Conservation (phyloP, 2,329 filamentous ascomycete genomes). For the Ceratocystis colombiana region DNA sequence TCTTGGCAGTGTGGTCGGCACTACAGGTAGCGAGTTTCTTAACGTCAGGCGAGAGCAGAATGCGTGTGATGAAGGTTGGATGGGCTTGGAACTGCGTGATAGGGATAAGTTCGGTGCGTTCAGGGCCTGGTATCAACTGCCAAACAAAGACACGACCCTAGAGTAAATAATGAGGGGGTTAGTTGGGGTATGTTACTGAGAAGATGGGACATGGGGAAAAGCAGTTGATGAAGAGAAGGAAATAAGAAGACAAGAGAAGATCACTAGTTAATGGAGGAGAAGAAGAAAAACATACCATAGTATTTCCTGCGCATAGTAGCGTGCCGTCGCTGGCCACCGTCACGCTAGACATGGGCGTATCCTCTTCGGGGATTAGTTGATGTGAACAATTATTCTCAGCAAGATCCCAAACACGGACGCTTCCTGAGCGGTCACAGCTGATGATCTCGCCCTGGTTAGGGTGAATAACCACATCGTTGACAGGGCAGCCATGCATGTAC, state of each 20-base stretch:
- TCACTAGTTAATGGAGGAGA: too few species aligned
- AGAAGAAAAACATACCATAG: slow-evolving; percentile 48
- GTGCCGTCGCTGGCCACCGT: slow-evolving; percentile 92
- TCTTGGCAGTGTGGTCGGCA: slow-evolving; percentile 86
- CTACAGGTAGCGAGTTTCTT: slow-evolving; percentile 90
- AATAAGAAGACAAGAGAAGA: background rate
- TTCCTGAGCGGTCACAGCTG: slow-evolving; percentile 85
- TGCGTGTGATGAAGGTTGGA: slow-evolving; percentile 83
- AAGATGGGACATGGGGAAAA: background rate
- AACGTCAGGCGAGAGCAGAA: slow-evolving; percentile 84
- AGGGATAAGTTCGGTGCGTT: slow-evolving; percentile 73
- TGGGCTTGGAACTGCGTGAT: slow-evolving; percentile 85
- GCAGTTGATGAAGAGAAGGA: background rate
- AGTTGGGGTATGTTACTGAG: background rate
- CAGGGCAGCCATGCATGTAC: slow-evolving; percentile 78
- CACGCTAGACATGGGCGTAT: slow-evolving; percentile 85
- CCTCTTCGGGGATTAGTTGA: slow-evolving; percentile 90
- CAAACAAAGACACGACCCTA: slow-evolving; percentile 96
- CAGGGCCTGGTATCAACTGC: slow-evolving; percentile 75
- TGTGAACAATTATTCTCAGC: slow-evolving; percentile 96
- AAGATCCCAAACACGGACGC: slow-evolving; percentile 90
- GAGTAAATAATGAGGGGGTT: background rate
- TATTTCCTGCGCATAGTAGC: slow-evolving; percentile 87
- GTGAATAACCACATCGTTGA: slow-evolving; percentile 98
- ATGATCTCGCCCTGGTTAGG: slow-evolving; percentile 98